These are phyloP conservation scores for Lycium ferocissimum DNA, from an alignment of 257 asterid genomes.

Conservation along the genomic window DNA sequence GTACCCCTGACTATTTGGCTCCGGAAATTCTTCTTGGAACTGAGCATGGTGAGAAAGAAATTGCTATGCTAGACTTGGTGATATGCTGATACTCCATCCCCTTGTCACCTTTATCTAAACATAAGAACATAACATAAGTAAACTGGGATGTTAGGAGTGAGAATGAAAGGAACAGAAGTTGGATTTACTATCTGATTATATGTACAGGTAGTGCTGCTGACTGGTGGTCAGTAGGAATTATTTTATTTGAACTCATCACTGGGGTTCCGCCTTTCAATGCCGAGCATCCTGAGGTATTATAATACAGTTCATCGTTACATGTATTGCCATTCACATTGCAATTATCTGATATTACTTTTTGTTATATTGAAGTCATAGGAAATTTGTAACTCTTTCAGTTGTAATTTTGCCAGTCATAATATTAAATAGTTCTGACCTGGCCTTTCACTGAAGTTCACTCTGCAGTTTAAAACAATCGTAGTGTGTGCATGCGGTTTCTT, in stretches of 20 bases:
- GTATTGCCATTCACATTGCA: not conserved
- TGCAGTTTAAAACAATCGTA: not conserved
- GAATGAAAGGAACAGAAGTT: not conserved
- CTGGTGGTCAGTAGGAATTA: constrained; percentile 98
- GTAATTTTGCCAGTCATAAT: constrained; percentile 17
- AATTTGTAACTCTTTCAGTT: not conserved
- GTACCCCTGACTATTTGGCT: constrained; percentile 98
- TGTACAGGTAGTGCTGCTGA: constrained; percentile 83
- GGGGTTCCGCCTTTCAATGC: constrained; percentile 88
- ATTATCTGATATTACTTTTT: not conserved
- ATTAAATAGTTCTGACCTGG: constrained; percentile 21
- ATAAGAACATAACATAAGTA: not conserved
- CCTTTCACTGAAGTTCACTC: constrained; percentile 4
- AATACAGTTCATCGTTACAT: constrained; percentile 18
- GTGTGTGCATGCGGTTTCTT: not conserved
- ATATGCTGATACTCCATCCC: constrained; percentile 37
- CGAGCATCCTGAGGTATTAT: constrained; percentile 82
- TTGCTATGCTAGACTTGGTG: constrained; percentile 34
- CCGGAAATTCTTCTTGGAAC: constrained; percentile 98
- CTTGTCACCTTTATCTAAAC: constrained; percentile 19
- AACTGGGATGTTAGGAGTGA: constrained; percentile 16
- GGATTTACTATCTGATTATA: constrained; percentile 12
- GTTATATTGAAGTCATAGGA: not conserved
- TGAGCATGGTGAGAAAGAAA: constrained; percentile 74
- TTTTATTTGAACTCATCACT: constrained; percentile 79